phyloP scores from a whole-genome alignment of 169 alveolate species.

The Eimeria brunetti region DNA sequence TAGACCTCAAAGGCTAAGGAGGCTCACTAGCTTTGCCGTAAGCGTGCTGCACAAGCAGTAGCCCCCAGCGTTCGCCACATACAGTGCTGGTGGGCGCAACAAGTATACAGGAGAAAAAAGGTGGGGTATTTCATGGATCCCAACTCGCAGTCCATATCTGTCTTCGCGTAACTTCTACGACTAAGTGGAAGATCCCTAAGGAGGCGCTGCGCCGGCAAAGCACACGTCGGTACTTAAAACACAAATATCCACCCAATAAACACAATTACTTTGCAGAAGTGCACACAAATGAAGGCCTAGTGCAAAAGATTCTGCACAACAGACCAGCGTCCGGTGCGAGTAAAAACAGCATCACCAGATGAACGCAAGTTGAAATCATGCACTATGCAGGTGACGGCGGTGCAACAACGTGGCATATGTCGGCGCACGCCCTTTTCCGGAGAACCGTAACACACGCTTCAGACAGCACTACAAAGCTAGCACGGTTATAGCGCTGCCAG shows the following conservation, averaged over 20 bases:
- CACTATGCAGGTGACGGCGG: neutral
- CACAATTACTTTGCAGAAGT: no score
- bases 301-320: no score
- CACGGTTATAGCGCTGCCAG: neutral
- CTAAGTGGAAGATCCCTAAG: neutral
- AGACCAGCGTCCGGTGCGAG: neutral
- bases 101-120: neutral
- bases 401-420: neutral
- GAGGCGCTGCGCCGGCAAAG: neutral
- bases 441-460: no score
- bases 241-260: neutral
- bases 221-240: neutral
- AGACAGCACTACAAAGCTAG: neutral
- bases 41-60: neutral
- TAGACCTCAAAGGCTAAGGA: neutral
- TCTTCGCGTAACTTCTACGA: no score
- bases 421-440: constrained; percentile 1
- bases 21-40: neutral
- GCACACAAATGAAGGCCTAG: no score
- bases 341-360: neutral
- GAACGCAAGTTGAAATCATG: neutral
- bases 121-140: no score
- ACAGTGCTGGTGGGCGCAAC: neutral
- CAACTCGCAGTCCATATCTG: no score
- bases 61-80: neutral